A percentile compares a stretch with the other conserved stretches of the same genome.
phyloP scores from a whole-genome alignment of 805 yeast species.

The Saccharomycopsis javanensis region DNA sequence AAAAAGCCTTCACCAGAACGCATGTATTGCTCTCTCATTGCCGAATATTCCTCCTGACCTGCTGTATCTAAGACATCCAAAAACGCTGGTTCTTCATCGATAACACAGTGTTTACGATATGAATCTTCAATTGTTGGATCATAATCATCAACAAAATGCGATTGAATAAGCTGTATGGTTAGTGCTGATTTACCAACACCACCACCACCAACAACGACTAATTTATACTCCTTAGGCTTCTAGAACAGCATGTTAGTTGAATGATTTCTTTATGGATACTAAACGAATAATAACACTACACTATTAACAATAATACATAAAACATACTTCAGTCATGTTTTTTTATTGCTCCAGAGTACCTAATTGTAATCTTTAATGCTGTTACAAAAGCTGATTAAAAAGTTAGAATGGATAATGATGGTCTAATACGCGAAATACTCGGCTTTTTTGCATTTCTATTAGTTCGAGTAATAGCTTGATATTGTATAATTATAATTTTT shows the following conservation, averaged over 20 bases:
- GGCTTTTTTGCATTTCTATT: neutral
- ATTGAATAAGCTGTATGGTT: conserved; percentile 89
- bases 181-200: conserved; percentile 97
- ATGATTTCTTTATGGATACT: neutral
- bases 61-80: conserved; percentile 94
- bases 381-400: no score
- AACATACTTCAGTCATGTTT: no score
- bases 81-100: conserved; percentile 69
- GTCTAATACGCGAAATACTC: no score
- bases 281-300: neutral
- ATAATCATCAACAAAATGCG: conserved; percentile 93
- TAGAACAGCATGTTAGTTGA: neutral
- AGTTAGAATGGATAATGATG: no score
- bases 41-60: conserved; percentile 94
- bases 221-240: conserved; percentile 63
- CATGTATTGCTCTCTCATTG: conserved; percentile 83
- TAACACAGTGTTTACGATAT: conserved; percentile 76
- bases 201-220: conserved; percentile 97
- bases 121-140: conserved; percentile 97
- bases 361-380: no score
- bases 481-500: neutral
- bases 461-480: neutral
- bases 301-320: neutral
- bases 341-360: no score
- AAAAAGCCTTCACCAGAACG: conserved; percentile 87